Base-by-base conservation (phyloP, 108 stramenopile genomes). In the Asterionellopsis glacialis region DNA sequence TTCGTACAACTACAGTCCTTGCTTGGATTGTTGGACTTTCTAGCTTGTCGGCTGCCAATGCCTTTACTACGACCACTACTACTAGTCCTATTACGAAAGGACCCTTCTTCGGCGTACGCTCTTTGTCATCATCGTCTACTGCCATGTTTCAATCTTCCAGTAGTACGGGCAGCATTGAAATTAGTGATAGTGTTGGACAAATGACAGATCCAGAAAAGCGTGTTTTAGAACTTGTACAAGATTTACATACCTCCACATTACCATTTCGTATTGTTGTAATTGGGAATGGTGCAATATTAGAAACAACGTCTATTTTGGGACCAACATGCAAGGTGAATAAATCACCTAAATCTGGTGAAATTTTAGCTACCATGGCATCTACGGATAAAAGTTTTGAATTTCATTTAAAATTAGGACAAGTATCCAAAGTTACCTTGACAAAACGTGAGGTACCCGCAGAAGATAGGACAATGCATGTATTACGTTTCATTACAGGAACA, bases 271-370 rank as follows among this genome's bases (percentile, higher is more conserved):
- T 87, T 53, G 77, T 91, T 13, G 90, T 91, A 19, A 72, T 92
- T 43, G 90, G 87, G 11, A 87, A 87, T 68, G 90, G 87, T 43
- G 84, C 90, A 40, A 92, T 92, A 53, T 66, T 88, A 50, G 90
- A 92, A 81, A 79, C 87, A 7, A 88, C 85, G n/a, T 65, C 75
- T 15, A 41, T 40, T 18, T 57, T 92, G 16, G 87, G 85, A 55
- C 79, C 87, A 0, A 74, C 58, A 25, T 55, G 73, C 18, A 74
- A 82, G 59, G 24, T 83, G 25, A 69, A 59, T 13, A 66, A 75
- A 24, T 83, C 81, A 4, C 85, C 90, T 28, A 75, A 70, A 59
- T 80, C 83, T 11, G 85, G 83, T 16, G 74, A 72, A 19, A 61
- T 58, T 58, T 49, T 92, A 0, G 53, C 85, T 26, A 88, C 90